Conservation (phyloP, 345 rosid genomes). For the Eucalyptus lansdowneana region DNA sequence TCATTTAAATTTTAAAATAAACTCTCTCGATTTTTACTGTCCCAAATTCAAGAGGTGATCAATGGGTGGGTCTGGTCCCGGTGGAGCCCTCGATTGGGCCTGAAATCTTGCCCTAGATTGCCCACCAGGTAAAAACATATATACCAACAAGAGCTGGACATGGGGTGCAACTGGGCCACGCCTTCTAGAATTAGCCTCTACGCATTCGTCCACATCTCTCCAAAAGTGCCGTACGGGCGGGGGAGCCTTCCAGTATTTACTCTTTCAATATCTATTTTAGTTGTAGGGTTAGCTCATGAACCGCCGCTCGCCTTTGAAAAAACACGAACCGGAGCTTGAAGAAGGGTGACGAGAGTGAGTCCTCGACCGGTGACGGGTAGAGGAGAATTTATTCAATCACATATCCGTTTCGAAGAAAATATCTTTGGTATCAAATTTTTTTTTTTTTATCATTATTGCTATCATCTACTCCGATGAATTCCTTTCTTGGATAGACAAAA, state of each 20-base stretch:
- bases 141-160: neutral
- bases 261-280: too few relatives aligned
- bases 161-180: neutral
- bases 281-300: too few relatives aligned
- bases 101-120: neutral
- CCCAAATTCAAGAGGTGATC: neutral
- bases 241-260: neutral
- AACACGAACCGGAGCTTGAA: neutral
- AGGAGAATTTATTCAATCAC: neutral
- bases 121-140: neutral
- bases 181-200: neutral
- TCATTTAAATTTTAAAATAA: neutral
- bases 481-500: neutral
- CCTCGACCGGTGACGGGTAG: neutral
- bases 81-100: neutral
- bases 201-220: neutral
- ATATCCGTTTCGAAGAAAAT: neutral
- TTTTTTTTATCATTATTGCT: neutral
- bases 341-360: neutral
- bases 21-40: neutral
- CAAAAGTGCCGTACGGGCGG: neutral
- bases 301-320: neutral
- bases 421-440: neutral
- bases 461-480: neutral
- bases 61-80: neutral